Evolutionary conservation across 768 basidiomycete genomes (phyloP).

Genomic region (Pleurotus salmoneostramineus): DNA sequence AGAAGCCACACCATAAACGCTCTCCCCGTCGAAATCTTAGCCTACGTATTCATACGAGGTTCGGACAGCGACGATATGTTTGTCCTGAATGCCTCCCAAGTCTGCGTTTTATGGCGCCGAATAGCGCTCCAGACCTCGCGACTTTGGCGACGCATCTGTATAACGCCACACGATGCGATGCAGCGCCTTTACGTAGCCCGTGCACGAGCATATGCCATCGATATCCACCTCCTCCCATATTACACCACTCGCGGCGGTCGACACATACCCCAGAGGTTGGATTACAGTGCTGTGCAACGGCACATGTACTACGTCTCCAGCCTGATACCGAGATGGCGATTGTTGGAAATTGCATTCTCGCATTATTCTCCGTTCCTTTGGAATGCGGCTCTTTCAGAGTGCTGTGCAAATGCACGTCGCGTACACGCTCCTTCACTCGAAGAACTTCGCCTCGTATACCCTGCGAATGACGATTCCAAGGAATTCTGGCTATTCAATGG

Average conservation of each 20-base stretch:
- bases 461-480: constrained; percentile 65
- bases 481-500: constrained; percentile 64
- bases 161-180: constrained; percentile 47
- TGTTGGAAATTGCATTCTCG: constrained; percentile 53
- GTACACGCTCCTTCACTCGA: constrained; percentile 41
- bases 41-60: constrained; percentile 60
- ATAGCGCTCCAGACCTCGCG: constrained; percentile 56
- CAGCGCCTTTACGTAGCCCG: constrained; percentile 62
- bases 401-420: constrained; percentile 33
- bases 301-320: constrained; percentile 57
- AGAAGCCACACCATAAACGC: constrained; percentile 46
- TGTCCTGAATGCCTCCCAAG: constrained; percentile 62
- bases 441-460: constrained; percentile 54
- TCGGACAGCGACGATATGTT: constrained; percentile 53
- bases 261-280: constrained; percentile 26
- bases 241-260: constrained; percentile 19
- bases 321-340: constrained; percentile 55
- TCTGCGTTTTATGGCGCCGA: constrained; percentile 62
- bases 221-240: constrained; percentile 46
- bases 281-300: constrained; percentile 48
- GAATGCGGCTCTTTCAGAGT: constrained; percentile 59
- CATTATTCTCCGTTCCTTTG: constrained; percentile 62
- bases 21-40: constrained; percentile 62
- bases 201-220: constrained; percentile 56
- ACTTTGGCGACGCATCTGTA: constrained; percentile 60